A percentile compares a stretch with the other conserved stretches of the same genome.
Conservation (phyloP, 192 early-diverging fungal genomes). For the Chytriomyces sp. region DNA sequence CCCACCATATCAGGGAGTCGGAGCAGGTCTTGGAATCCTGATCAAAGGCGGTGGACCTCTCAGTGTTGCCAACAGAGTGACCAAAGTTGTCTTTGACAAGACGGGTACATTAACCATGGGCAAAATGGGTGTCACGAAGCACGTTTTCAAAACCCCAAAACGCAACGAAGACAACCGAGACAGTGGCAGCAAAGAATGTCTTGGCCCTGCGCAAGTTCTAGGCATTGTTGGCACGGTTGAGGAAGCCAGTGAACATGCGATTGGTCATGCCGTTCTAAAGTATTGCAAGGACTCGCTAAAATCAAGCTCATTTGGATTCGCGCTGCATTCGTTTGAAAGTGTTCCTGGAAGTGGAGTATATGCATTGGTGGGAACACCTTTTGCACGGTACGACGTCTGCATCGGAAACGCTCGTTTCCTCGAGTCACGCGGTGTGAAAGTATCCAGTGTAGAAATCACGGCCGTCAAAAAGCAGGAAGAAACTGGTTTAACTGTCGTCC, state of each 20-base stretch:
- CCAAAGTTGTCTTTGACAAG: slow-evolving; percentile 95
- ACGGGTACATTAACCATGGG: slow-evolving; percentile 92
- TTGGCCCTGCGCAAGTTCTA: slow-evolving; percentile 53
- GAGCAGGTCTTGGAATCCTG: slow-evolving; percentile 91
- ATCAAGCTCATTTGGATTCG: slow-evolving; percentile 30
- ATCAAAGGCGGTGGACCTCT: slow-evolving; percentile 94
- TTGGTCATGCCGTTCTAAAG: slow-evolving; percentile 61
- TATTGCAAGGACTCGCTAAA: slow-evolving; percentile 50
- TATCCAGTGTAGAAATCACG: slow-evolving; percentile 44
- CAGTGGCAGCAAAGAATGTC: slow-evolving; percentile 2
- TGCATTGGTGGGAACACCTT: background rate
- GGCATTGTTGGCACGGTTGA: slow-evolving; percentile 51
- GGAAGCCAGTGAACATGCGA: slow-evolving; percentile 38
- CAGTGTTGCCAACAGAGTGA: slow-evolving; percentile 79
- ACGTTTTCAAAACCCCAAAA: background rate
- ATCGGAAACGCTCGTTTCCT: slow-evolving; percentile 14
- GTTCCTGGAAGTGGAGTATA: slow-evolving; percentile 21
- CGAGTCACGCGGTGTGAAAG: background rate
- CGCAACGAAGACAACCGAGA: background rate
- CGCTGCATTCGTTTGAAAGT: slow-evolving; percentile 17
- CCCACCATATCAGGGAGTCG: slow-evolving; percentile 65
- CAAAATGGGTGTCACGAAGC: slow-evolving; percentile 46
- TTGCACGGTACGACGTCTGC: background rate
- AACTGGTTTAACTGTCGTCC: slow-evolving; percentile 78
- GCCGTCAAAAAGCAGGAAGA: slow-evolving; percentile 75